These are phyloP conservation scores for Quercus glauca DNA, from an alignment of 306 rosid genomes.

Conservation along the genomic window DNA sequence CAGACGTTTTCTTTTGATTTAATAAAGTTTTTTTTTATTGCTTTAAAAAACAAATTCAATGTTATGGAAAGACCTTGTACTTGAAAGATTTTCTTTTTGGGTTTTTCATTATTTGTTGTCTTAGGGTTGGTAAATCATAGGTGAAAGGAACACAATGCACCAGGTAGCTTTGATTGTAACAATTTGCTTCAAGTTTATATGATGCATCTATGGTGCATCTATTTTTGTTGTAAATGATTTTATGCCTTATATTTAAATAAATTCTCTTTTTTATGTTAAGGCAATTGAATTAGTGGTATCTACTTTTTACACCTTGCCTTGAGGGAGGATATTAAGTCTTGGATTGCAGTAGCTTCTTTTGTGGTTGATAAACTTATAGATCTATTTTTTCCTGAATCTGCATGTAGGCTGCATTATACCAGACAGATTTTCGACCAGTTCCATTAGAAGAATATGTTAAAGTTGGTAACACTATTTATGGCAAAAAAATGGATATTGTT, in stretches of 20 bases:
- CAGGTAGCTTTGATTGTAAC: not conserved
- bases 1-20: no score
- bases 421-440: conserved; percentile 94
- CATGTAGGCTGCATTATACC: conserved; percentile 90
- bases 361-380: conserved; percentile 6
- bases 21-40: no score
- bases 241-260: not conserved
- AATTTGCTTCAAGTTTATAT: not conserved
- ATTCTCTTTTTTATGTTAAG: not conserved
- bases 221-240: not conserved
- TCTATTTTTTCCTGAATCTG: conserved; percentile 33
- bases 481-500: conserved; percentile 73
- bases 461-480: conserved; percentile 77
- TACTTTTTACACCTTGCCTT: conserved; percentile 14
- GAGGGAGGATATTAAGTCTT: conserved; percentile 6
- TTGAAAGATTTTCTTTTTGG: not conserved
- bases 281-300: not conserved
- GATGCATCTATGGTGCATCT: not conserved
- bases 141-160: not conserved
- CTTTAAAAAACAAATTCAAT: not conserved
- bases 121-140: not conserved
- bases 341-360: conserved; percentile 16
- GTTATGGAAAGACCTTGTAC: not conserved
- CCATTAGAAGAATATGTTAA: conserved; percentile 93
- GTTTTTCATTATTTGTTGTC: not conserved